A percentile compares a stretch with the other conserved stretches of the same genome.
Evolutionary conservation across 2,329 filamentous ascomycete species (phyloP).

Genomic region (Pseudonectria foliicola): DNA sequence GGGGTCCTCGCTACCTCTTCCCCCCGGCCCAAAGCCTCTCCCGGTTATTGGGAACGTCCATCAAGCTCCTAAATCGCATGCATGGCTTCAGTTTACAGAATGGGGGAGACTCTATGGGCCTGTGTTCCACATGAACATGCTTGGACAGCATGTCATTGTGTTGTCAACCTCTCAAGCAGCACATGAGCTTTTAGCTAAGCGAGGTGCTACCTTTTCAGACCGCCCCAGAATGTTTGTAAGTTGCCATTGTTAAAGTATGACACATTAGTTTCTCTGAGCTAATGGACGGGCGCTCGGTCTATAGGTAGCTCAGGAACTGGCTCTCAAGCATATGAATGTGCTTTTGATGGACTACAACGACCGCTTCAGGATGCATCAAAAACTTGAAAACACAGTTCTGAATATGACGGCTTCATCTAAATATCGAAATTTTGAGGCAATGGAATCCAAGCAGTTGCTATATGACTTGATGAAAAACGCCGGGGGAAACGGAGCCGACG

Average conservation of each 20-base stretch:
- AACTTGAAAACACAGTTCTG: constrained; percentile 30
- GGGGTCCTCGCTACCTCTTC: constrained; percentile 23
- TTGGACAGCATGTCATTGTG: constrained; percentile 14
- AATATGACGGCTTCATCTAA: constrained; percentile 20
- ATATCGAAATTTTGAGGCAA: constrained; percentile 36
- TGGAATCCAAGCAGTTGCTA: constrained; percentile 39
- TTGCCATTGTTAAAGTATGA: no score
- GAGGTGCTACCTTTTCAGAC: constrained; percentile 13
- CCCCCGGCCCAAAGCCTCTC: constrained; percentile 18
- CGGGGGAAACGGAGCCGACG: constrained; percentile 19
- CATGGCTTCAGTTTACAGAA: constrained; percentile 51
- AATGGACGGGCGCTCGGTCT: no score
- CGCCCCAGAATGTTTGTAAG: constrained; percentile 23
- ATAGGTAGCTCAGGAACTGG: constrained; percentile 26
- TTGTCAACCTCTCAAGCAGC: constrained; percentile 13
- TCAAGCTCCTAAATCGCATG: constrained; percentile 32
- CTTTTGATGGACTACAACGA: constrained; percentile 35
- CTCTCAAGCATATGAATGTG: constrained; percentile 29
- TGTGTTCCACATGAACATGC: constrained; percentile 15
- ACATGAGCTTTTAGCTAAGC: constrained; percentile 14
- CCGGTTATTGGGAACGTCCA: constrained; percentile 19
- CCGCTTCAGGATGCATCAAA: constrained; percentile 31
- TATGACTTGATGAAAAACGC: constrained; percentile 28
- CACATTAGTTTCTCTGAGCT: no score
- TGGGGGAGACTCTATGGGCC: constrained; percentile 18